A percentile compares a stretch with the other conserved stretches of the same genome.
Conservation (phyloP, 495 filamentous ascomycete genomes). For the Annulohypoxylon bovei region DNA sequence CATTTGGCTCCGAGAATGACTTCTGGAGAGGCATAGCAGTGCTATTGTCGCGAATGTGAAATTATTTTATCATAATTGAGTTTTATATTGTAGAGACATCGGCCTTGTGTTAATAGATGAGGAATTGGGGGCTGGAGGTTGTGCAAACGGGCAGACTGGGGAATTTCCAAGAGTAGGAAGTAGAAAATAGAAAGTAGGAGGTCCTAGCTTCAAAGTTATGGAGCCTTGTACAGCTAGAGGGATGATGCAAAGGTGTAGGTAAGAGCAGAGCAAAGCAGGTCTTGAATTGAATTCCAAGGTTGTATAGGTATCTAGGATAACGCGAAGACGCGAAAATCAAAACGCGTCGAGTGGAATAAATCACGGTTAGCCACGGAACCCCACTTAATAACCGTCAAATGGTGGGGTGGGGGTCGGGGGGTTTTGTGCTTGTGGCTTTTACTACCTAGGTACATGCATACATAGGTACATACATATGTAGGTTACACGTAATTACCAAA, state of each 20-base stretch:
- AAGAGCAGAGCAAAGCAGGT: conserved; percentile 24
- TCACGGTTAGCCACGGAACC: conserved; percentile 26
- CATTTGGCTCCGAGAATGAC: conserved; percentile 60
- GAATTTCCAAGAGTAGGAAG: no score
- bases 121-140: background rate
- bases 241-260: conserved; percentile 3
- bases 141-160: background rate
- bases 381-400: no score
- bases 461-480: no score
- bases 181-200: background rate
- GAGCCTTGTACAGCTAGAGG: background rate
- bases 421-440: no score
- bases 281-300: background rate
- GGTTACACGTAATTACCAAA: background rate
- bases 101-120: background rate
- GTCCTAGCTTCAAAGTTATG: conserved; percentile 6
- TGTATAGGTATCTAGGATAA: background rate
- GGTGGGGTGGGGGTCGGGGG: no score
- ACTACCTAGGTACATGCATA: no score
- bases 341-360: conserved; percentile 39
- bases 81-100: background rate
- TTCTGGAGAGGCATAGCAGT: conserved; percentile 60
- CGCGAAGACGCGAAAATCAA: background rate
- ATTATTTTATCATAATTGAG: conserved; percentile 27
- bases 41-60: background rate